A percentile compares a stretch with the other conserved stretches of the same genome.
Evolutionary conservation across 129 eudicot genomes (phyloP).

Genomic region (Apium graveolens): DNA sequence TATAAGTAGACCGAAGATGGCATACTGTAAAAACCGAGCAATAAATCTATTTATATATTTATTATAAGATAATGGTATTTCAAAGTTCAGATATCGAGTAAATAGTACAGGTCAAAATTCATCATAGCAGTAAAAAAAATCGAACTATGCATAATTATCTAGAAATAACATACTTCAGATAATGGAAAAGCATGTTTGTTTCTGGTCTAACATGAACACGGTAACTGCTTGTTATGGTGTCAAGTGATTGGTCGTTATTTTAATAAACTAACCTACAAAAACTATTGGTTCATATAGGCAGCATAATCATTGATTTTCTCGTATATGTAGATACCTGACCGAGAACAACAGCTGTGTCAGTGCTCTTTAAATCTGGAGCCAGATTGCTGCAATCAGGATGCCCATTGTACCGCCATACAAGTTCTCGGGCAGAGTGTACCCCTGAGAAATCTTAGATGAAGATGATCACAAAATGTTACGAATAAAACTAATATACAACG

Average conservation of each 20-base stretch:
- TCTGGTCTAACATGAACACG: neutral
- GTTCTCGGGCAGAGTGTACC: conserved; percentile 86
- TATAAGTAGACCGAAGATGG: neutral
- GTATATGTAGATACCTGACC: conserved; percentile 60
- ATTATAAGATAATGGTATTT: neutral
- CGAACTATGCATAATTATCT: neutral
- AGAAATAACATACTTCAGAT: neutral
- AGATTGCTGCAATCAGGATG: conserved; percentile 76
- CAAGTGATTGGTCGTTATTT: neutral
- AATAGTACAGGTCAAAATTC: neutral
- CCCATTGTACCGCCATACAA: conserved; percentile 99
- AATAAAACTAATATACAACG: neutral
- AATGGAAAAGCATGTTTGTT: neutral
- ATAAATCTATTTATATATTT: neutral
- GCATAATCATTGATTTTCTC: neutral
- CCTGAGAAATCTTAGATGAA: conserved; percentile 58
- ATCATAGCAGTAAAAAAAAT: neutral
- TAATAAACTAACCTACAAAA: neutral
- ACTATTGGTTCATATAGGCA: neutral
- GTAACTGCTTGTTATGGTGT: neutral
- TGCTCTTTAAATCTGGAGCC: conserved; percentile 61
- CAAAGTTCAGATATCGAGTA: neutral
- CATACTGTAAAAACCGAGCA: neutral
- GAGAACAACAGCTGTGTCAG: conserved; percentile 93
- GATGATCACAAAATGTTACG: neutral